Conservation (phyloP, 179 eudicot genomes). For the Spinacia oleracea region DNA sequence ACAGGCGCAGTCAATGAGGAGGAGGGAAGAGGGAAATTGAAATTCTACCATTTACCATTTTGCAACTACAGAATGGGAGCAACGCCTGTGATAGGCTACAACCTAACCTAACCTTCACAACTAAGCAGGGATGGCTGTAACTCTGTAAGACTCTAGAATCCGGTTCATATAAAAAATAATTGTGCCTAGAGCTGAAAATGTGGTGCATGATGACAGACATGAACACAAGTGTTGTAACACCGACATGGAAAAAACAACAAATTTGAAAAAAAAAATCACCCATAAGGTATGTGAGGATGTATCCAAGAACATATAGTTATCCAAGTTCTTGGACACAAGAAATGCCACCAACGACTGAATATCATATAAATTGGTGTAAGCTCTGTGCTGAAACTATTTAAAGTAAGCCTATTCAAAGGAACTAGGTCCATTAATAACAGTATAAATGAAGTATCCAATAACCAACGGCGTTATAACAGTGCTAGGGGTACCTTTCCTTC, state of each 20-base stretch:
- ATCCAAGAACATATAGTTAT: not conserved
- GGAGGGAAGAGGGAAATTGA: not conserved
- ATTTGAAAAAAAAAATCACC: too few relatives aligned
- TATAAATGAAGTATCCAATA: not conserved
- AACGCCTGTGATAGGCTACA: not conserved
- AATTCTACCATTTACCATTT: not conserved
- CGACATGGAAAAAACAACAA: not conserved
- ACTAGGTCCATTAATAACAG: not conserved
- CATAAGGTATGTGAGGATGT: not conserved
- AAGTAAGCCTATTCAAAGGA: not conserved
- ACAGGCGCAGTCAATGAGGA: not conserved
- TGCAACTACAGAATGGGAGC: not conserved
- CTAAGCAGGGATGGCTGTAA: not conserved
- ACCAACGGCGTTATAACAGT: not conserved
- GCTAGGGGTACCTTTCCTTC: slow-evolving; percentile 69
- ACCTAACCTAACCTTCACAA: not conserved
- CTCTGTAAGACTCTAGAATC: not conserved
- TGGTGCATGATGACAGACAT: not conserved
- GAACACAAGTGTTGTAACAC: not conserved
- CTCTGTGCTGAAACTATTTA: not conserved
- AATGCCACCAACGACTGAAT: too few relatives aligned
- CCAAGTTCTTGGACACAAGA: not conserved
- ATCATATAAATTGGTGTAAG: not conserved
- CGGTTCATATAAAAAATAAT: not conserved
- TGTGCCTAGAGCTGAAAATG: not conserved